Conservation (phyloP, 2,329 filamentous ascomycete species). For the Penicillium sp. region DNA sequence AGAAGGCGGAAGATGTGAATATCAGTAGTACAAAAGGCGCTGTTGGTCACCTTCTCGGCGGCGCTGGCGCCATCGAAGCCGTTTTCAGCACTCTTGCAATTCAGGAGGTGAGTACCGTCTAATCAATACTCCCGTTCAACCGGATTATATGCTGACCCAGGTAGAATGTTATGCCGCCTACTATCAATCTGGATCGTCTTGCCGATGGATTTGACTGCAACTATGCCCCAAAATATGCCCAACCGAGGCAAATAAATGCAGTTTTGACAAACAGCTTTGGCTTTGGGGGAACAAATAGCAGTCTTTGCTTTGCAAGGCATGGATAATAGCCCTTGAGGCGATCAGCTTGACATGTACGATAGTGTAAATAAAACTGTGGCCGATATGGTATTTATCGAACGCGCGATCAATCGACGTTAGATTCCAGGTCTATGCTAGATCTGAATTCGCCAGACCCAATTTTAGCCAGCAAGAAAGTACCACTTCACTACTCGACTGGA, state of each 20-base stretch:
- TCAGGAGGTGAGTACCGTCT: slow-evolving; percentile 64
- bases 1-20: slow-evolving; percentile 65
- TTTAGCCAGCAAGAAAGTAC: neutral
- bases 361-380: neutral
- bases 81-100: slow-evolving; percentile 81
- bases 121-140: neutral
- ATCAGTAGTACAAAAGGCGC: slow-evolving; percentile 95
- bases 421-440: neutral
- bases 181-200: slow-evolving; percentile 72
- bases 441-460: neutral
- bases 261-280: slow-evolving; percentile 95
- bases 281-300: slow-evolving; percentile 95
- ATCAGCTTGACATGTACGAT: slow-evolving; percentile 4
- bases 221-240: slow-evolving; percentile 72
- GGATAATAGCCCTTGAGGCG: slow-evolving; percentile 2
- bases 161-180: slow-evolving; percentile 79
- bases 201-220: slow-evolving; percentile 75
- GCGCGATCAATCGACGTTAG: neutral
- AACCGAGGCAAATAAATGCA: slow-evolving; percentile 69
- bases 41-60: slow-evolving; percentile 86
- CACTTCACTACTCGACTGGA: neutral
- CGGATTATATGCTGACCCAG: neutral
- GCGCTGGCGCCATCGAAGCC: slow-evolving; percentile 86
- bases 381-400: neutral
- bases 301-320: slow-evolving; percentile 66